phyloP scores from a whole-genome alignment of 129 eudicot genomes.

The Lactuca sativa region DNA sequence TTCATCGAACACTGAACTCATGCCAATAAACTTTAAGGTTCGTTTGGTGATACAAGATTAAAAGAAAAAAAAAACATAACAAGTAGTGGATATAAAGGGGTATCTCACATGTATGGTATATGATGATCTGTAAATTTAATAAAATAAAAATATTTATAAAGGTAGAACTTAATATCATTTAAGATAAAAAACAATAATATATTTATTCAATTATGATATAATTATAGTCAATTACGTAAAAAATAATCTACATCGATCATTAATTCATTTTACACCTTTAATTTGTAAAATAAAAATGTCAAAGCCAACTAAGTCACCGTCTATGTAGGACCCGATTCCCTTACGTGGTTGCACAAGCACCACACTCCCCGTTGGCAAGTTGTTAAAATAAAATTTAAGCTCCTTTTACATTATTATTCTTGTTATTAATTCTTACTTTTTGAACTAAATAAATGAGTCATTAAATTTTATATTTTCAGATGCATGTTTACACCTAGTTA shows the following conservation, averaged over 20 bases:
- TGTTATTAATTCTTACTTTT: slow-evolving; percentile 18
- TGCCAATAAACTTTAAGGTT: background rate
- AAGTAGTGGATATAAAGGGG: background rate
- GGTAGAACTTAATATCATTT: too few relatives aligned
- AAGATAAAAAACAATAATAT: background rate
- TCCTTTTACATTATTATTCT: slow-evolving; percentile 10
- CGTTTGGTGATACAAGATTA: background rate
- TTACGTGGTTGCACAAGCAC: slow-evolving; percentile 58
- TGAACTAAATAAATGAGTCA: background rate
- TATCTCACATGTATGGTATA: background rate
- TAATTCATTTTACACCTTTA: slow-evolving; percentile 6
- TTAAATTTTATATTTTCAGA: background rate
- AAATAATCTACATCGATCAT: background rate
- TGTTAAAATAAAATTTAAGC: slow-evolving; percentile 26
- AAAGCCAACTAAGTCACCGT: slow-evolving; percentile 43
- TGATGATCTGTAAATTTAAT: too few relatives aligned
- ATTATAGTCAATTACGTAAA: background rate
- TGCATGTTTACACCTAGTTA: background rate
- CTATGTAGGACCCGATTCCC: slow-evolving; percentile 39
- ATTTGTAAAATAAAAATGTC: slow-evolving; percentile 32
- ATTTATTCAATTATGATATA: too few relatives aligned
- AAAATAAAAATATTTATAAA: too few relatives aligned
- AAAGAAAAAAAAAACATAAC: background rate
- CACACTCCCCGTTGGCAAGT: slow-evolving; percentile 44
- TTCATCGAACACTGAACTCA: background rate